phyloP scores from a whole-genome alignment of 1,284 basidiomycete genomes.

The Ceratobasidium sp. region DNA sequence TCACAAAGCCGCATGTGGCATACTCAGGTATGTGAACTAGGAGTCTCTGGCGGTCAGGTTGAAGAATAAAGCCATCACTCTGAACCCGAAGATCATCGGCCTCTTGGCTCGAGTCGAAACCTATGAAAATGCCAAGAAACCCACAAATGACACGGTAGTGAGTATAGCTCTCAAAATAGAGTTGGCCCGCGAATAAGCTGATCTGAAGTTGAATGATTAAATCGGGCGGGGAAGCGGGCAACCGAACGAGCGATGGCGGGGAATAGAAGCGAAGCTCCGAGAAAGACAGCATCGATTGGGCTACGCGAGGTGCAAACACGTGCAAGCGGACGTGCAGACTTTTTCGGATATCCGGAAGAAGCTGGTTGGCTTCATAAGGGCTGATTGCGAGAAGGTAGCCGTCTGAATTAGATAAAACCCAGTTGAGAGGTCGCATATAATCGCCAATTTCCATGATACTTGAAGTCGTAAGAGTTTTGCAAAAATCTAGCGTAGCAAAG shows the following conservation, averaged over 20 bases:
- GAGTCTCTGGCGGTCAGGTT: background rate
- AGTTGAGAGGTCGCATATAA: slow-evolving; percentile 45
- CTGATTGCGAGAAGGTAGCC: slow-evolving; percentile 52
- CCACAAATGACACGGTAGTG: slow-evolving; percentile 51
- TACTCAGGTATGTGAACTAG: background rate
- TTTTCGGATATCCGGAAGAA: slow-evolving; percentile 53
- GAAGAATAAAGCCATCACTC: slow-evolving; percentile 6
- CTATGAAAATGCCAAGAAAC: slow-evolving; percentile 51
- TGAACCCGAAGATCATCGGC: background rate
- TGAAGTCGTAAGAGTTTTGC: slow-evolving; percentile 43
- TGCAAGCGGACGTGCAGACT: slow-evolving; percentile 53
- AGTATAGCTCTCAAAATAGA: slow-evolving; percentile 51
- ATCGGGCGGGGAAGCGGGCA: background rate
- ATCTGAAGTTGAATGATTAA: slow-evolving; percentile 47
- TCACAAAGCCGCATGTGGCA: background rate
- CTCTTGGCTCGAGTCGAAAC: background rate
- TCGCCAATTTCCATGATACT: background rate
- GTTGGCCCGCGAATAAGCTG: slow-evolving; percentile 56
- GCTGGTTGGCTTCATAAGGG: slow-evolving; percentile 55
- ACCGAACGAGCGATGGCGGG: slow-evolving; percentile 40
- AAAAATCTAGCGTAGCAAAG: slow-evolving; percentile 47
- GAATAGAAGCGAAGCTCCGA: slow-evolving; percentile 42
- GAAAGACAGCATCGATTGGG: slow-evolving; percentile 51
- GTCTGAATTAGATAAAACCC: slow-evolving; percentile 52
- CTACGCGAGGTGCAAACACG: slow-evolving; percentile 55